Conservation (phyloP, 805 yeast genomes). For the Candida chilensis region DNA sequence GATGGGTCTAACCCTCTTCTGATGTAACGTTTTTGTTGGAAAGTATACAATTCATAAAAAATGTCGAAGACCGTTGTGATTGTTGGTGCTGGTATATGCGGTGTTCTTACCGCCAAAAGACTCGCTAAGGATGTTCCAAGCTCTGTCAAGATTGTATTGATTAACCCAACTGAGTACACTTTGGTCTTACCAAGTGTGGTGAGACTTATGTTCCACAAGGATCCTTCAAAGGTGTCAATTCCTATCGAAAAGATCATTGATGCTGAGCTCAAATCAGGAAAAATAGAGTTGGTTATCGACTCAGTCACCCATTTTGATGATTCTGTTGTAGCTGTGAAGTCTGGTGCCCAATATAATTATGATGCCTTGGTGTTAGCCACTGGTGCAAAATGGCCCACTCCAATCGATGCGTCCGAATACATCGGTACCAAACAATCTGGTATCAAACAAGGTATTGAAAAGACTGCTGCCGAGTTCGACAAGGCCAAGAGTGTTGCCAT, state of each 20-base stretch:
- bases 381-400: conserved; percentile 16
- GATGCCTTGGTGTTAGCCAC: conserved; percentile 17
- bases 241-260: conserved; percentile 9
- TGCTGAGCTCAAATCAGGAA: no score
- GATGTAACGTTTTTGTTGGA: no score
- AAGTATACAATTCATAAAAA: no score
- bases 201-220: conserved; percentile 9
- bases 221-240: conserved; percentile 5
- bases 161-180: conserved; percentile 7
- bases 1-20: no score
- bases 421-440: conserved; percentile 3
- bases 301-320: conserved; percentile 9
- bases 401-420: conserved; percentile 7
- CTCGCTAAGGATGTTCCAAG: conserved; percentile 4
- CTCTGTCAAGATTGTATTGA: conserved; percentile 8
- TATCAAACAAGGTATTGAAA: conserved; percentile 6
- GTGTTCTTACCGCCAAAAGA: conserved; percentile 9
- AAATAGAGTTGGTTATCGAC: conserved; percentile 10
- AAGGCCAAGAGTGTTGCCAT: conserved; percentile 13
- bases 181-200: conserved; percentile 6
- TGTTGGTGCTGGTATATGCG: conserved; percentile 12
- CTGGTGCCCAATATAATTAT: conserved; percentile 5
- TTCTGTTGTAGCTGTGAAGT: conserved; percentile 5
- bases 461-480: conserved; percentile 6
- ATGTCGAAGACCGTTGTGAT: conserved; percentile 9